Conservation (phyloP, 2,329 filamentous ascomycete genomes). For the Botrytis cinerea region DNA sequence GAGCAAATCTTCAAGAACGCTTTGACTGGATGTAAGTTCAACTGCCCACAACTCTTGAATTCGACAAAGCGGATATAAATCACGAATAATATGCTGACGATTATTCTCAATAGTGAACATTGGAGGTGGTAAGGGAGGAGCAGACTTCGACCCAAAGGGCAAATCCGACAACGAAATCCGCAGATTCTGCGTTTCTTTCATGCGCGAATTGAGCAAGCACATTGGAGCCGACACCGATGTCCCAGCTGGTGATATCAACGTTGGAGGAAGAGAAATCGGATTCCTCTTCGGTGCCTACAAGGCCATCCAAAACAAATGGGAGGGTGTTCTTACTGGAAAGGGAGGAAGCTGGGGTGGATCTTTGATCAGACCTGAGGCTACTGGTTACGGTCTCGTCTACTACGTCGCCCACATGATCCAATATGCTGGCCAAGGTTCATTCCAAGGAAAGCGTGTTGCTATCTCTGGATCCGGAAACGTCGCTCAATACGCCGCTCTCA, state of each 20-base stretch:
- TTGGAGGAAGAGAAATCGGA: constrained; percentile 87
- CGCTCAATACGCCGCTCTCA: constrained; percentile 94
- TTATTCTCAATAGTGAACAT: constrained; percentile 66
- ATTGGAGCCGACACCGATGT: constrained; percentile 96
- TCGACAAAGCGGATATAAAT: neutral
- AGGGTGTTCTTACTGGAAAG: constrained; percentile 96
- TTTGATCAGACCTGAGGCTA: constrained; percentile 94
- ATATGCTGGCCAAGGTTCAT: constrained; percentile 82
- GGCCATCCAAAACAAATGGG: constrained; percentile 84
- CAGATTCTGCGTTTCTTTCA: constrained; percentile 94
- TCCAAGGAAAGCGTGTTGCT: constrained; percentile 89
- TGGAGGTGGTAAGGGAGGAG: constrained; percentile 96
- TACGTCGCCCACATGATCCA: constrained; percentile 95
- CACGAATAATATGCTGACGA: constrained; percentile 18
- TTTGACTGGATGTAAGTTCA: constrained; percentile 78
- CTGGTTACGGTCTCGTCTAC: constrained; percentile 94
- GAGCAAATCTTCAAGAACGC: constrained; percentile 99
- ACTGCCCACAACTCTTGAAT: neutral
- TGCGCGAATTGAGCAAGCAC: constrained; percentile 93
- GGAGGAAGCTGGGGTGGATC: constrained; percentile 89
- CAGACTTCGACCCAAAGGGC: constrained; percentile 98
- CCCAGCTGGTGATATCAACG: constrained; percentile 95
- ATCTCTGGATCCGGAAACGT: constrained; percentile 98
- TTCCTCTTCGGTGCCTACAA: constrained; percentile 96
- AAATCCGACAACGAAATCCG: constrained; percentile 97